Conservation (phyloP, 495 filamentous ascomycete genomes). For the Cenococcum geophilum region DNA sequence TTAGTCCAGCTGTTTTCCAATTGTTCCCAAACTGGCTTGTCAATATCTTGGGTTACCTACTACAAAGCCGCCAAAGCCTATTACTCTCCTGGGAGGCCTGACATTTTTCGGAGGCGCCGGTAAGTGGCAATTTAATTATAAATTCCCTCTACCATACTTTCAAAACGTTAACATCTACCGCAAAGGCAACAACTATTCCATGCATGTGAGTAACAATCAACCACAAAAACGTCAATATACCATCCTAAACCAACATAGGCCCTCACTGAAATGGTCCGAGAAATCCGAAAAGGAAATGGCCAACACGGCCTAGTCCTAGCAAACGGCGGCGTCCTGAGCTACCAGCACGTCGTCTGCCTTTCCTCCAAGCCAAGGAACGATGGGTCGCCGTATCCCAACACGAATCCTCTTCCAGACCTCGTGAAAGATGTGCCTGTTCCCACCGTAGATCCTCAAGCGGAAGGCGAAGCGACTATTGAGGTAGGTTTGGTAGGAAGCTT, state of each 20-base stretch:
- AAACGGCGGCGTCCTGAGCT: slow-evolving; percentile 51
- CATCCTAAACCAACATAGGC: slow-evolving; percentile 33
- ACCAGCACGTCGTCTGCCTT: slow-evolving; percentile 50
- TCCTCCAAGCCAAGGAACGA: slow-evolving; percentile 40
- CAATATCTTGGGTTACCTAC: slow-evolving; percentile 47
- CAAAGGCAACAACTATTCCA: slow-evolving; percentile 50
- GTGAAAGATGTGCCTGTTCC: slow-evolving; percentile 35
- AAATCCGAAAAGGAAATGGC: slow-evolving; percentile 41
- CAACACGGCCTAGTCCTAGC: slow-evolving; percentile 47
- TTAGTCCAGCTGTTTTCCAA: slow-evolving; percentile 45
- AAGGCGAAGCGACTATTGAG: slow-evolving; percentile 47
- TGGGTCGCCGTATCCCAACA: slow-evolving; percentile 39
- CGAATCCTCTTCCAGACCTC: slow-evolving; percentile 36
- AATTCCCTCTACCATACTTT: background rate
- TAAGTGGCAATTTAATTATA: background rate
- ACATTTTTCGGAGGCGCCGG: slow-evolving; percentile 56
- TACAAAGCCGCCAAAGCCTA: slow-evolving; percentile 39
- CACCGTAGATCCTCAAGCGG: slow-evolving; percentile 36
- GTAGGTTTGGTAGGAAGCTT: slow-evolving; percentile 32
- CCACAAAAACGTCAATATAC: background rate
- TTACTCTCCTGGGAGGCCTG: slow-evolving; percentile 51
- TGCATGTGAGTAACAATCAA: slow-evolving; percentile 44
- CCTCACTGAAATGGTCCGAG: slow-evolving; percentile 46
- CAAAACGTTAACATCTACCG: background rate
- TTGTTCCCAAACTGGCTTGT: slow-evolving; percentile 53